Conservation (phyloP, 2,329 filamentous ascomycete genomes). For the Colletotrichum brevisporum region DNA sequence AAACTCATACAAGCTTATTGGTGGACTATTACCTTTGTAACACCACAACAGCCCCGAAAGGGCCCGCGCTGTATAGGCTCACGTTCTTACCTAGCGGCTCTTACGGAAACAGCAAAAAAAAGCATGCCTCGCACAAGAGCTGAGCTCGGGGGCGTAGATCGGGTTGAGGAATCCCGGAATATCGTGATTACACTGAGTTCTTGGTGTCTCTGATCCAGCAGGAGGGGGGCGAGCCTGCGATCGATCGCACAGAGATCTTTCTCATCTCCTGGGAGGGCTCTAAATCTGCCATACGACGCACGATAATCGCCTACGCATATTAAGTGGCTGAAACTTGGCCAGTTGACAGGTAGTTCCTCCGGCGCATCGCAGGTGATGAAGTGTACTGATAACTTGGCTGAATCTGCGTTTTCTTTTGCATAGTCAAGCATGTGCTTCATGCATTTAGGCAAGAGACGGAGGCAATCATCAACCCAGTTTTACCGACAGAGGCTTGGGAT, state of each 20-base stretch:
- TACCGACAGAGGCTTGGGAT: too few species aligned
- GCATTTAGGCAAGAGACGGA: too few species aligned
- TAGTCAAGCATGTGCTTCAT: too few species aligned
- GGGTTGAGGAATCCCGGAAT: background rate
- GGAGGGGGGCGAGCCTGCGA: constrained; percentile 7
- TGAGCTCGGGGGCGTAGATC: constrained; percentile 10
- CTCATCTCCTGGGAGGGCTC: background rate
- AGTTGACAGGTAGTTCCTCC: background rate
- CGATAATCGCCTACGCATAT: constrained; percentile 34
- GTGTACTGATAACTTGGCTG: too few species aligned
- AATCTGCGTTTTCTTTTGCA: too few species aligned
- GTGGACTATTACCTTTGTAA: constrained; percentile 18
- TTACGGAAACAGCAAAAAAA: too few species aligned
- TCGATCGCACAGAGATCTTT: constrained; percentile 33
- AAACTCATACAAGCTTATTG: constrained; percentile 19
- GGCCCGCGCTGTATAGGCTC: too few species aligned
- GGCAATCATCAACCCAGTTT: too few species aligned
- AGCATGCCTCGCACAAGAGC: background rate
- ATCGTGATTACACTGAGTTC: background rate
- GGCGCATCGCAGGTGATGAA: background rate
- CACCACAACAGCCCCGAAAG: background rate
- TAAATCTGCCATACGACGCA: constrained; percentile 2
- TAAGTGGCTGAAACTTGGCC: constrained; percentile 33
- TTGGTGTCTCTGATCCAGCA: constrained; percentile 35
- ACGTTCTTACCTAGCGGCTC: too few species aligned